Conservation (phyloP, 2,329 filamentous ascomycete genomes). For the Fusarium sp. region DNA sequence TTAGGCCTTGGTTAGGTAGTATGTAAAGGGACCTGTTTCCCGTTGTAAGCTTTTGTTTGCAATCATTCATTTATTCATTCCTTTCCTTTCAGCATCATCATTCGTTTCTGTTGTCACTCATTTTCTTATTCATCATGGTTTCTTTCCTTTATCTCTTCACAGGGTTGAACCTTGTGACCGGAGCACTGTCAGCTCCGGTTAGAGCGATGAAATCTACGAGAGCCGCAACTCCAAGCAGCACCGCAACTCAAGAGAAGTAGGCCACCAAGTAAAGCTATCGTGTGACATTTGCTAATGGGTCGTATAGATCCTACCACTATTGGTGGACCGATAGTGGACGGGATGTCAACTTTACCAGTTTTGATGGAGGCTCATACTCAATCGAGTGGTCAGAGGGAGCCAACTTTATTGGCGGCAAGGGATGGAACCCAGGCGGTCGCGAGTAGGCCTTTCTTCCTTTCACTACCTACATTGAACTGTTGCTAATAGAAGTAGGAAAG, state of each 20-base stretch:
- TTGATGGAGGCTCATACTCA: background rate
- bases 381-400: background rate
- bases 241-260: background rate
- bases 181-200: background rate
- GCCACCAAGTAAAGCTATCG: background rate
- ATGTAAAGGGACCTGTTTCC: background rate
- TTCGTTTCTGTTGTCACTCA: background rate
- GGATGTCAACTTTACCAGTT: background rate
- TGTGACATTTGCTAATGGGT: background rate
- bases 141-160: background rate
- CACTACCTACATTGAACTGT: background rate
- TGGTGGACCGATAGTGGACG: background rate
- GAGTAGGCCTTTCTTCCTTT: background rate
- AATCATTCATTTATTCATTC: background rate
- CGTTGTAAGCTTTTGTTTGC: background rate
- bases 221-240: background rate
- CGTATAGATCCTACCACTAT: background rate
- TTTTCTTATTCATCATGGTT: background rate
- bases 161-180: background rate
- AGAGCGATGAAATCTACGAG: background rate
- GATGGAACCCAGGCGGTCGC: background rate
- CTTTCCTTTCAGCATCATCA: background rate
- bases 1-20: background rate
- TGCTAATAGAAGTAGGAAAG: background rate
- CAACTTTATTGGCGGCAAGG: background rate